These are phyloP conservation scores for Cladosporium phlei DNA, from an alignment of 2,329 filamentous ascomycete species.

Conservation along the genomic window DNA sequence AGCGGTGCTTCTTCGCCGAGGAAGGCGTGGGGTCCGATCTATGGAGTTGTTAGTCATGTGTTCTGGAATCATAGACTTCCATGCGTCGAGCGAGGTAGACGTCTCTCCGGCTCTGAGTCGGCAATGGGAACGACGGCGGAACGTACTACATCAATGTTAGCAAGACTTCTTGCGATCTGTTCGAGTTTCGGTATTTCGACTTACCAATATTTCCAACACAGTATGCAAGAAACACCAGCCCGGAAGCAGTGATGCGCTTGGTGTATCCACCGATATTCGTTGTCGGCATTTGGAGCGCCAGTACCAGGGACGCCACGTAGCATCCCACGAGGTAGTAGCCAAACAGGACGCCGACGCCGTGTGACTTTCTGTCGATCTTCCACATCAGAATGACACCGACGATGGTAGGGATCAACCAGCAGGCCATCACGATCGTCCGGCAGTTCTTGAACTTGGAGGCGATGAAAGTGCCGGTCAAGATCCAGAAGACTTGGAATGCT, in stretches of 20 bases:
- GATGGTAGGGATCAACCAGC: slow-evolving; percentile 49
- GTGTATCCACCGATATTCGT: slow-evolving; percentile 48
- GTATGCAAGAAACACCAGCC: slow-evolving; percentile 43
- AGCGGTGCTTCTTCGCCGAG: slow-evolving; percentile 42
- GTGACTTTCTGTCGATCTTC: slow-evolving; percentile 41
- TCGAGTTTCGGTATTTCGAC: slow-evolving; percentile 37
- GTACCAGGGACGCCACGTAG: slow-evolving; percentile 50
- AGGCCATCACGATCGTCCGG: slow-evolving; percentile 50
- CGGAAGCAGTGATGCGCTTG: slow-evolving; percentile 44
- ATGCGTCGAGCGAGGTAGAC: too few species aligned
- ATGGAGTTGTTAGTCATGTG: slow-evolving; percentile 32
- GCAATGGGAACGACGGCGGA: too few species aligned
- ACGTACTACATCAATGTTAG: not conserved
- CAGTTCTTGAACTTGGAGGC: slow-evolving; percentile 49
- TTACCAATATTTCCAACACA: slow-evolving; percentile 32
- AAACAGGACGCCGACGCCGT: slow-evolving; percentile 44
- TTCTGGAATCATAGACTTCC: too few species aligned
- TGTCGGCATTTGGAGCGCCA: slow-evolving; percentile 51
- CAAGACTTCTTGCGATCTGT: slow-evolving; percentile 25
- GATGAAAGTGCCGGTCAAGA: slow-evolving; percentile 50
- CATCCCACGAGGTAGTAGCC: slow-evolving; percentile 49
- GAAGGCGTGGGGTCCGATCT: slow-evolving; percentile 46
- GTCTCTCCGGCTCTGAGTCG: too few species aligned
- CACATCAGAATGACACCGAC: slow-evolving; percentile 48
- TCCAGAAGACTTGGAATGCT: slow-evolving; percentile 44